phyloP scores from a whole-genome alignment of 1,139 yeast species.

The Geotrichum fermentans region DNA sequence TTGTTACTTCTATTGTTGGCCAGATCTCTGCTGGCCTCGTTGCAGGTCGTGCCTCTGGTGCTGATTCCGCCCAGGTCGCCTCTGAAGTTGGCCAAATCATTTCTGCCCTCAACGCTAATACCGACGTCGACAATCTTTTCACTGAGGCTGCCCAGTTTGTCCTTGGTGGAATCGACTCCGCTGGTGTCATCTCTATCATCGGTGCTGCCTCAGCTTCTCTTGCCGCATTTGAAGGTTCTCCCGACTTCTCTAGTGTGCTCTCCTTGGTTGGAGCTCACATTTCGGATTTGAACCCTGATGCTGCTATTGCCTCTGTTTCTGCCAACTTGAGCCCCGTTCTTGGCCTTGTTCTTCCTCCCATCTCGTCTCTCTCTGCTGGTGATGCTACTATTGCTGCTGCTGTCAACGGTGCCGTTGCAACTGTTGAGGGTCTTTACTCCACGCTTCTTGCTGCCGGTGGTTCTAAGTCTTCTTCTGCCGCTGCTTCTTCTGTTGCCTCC shows the following conservation, averaged over 20 bases:
- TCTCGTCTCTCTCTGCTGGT: conserved; percentile 19
- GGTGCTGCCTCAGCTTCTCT: conserved; percentile 19
- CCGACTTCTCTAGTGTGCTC: conserved; percentile 19
- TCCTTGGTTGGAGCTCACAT: conserved; percentile 11
- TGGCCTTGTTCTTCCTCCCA: conserved; percentile 17
- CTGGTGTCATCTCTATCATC: conserved; percentile 18
- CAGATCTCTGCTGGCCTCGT: conserved; percentile 21
- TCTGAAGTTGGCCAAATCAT: conserved; percentile 23
- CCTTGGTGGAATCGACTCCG: conserved; percentile 21
- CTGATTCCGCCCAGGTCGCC: conserved; percentile 17
- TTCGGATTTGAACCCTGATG: conserved; percentile 19
- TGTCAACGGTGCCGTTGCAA: conserved; percentile 16
- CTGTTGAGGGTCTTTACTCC: not conserved
- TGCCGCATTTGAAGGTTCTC: conserved; percentile 20
- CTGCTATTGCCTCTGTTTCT: conserved; percentile 19
- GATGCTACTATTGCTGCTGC: conserved; percentile 20
- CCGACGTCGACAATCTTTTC: conserved; percentile 18
- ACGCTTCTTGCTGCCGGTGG: not conserved
- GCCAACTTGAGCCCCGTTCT: conserved; percentile 19
- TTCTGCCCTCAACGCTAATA: conserved; percentile 18
- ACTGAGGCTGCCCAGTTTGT: conserved; percentile 19
- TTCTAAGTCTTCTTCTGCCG: not conserved
- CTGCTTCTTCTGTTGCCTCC: not conserved
- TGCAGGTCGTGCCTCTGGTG: conserved; percentile 20
- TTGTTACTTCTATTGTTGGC: conserved; percentile 18